A percentile compares a stretch with the other conserved stretches of the same genome.
phyloP scores from a whole-genome alignment of 2,329 filamentous ascomycete species.

The Fusarium cicatricum region DNA sequence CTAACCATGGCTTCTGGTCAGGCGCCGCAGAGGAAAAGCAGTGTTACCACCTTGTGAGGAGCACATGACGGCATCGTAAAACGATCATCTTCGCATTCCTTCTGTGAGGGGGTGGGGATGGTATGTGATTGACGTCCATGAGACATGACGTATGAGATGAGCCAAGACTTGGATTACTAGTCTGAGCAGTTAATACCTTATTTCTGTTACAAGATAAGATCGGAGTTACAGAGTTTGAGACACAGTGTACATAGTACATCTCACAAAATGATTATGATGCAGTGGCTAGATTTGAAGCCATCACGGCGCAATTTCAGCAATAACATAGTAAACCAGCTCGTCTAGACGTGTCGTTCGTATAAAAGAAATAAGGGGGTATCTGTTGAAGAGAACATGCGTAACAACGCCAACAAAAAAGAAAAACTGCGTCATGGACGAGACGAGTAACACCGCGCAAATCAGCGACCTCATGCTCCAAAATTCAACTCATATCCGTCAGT shows the following conservation, averaged over 20 bases:
- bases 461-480: neutral
- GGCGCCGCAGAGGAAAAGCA: slow-evolving; percentile 44
- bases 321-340: slow-evolving; percentile 24
- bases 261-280: no score
- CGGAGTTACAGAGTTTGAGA: neutral
- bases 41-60: neutral
- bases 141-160: slow-evolving; percentile 9
- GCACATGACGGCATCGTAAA: neutral
- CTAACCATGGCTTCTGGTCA: slow-evolving; percentile 51
- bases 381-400: slow-evolving; percentile 17
- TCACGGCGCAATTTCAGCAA: neutral
- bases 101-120: neutral
- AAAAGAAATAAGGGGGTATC: slow-evolving; percentile 39
- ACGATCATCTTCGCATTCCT: neutral
- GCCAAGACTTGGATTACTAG: neutral
- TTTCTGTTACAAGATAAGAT: neutral
- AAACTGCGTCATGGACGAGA: slow-evolving; percentile 22
- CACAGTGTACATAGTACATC: neutral
- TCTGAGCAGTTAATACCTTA: neutral
- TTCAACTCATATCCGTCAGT: slow-evolving; percentile 50
- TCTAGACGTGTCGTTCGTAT: slow-evolving; percentile 29
- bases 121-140: slow-evolving; percentile 7
- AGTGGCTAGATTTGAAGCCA: neutral
- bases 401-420: slow-evolving; percentile 10
- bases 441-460: neutral